These are phyloP conservation scores for Dendrocalamus latiflorus DNA, from an alignment of 202 grass and related monocot species.

Conservation along the genomic window DNA sequence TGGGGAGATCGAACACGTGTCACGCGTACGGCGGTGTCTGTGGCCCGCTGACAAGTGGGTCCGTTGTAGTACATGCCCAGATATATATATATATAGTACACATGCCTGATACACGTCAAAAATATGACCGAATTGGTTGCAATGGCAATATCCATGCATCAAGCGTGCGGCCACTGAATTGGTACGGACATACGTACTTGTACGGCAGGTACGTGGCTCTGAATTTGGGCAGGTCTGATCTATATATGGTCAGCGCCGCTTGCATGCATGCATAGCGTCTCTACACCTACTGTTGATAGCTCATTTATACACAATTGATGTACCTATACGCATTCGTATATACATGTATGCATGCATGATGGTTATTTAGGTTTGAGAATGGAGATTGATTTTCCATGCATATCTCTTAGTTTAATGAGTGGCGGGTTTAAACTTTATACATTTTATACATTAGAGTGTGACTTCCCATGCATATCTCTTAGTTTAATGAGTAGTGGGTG, in stretches of 20 bases:
- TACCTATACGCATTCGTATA: background rate
- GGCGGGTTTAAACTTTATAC: no score
- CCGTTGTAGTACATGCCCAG: background rate
- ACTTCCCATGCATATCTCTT: background rate
- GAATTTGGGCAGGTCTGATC: background rate
- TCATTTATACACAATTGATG: background rate
- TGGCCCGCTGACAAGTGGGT: background rate
- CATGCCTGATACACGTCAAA: background rate
- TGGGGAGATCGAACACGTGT: background rate
- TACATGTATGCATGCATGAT: background rate
- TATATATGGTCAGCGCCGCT: background rate
- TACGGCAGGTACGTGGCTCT: background rate
- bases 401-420: no score
- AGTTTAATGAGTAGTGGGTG: background rate
- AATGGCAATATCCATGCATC: background rate
- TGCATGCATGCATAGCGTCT: background rate
- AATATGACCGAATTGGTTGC: background rate
- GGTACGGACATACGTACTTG: background rate
- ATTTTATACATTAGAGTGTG: no score
- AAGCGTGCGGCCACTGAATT: background rate
- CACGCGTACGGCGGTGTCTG: background rate
- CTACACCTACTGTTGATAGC: background rate
- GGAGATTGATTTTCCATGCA: background rate
- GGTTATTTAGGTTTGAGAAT: background rate
- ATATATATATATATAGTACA: no score